Conservation (phyloP, 371 early-diverging fungal genomes). For the Rhizopus stolonifer region DNA sequence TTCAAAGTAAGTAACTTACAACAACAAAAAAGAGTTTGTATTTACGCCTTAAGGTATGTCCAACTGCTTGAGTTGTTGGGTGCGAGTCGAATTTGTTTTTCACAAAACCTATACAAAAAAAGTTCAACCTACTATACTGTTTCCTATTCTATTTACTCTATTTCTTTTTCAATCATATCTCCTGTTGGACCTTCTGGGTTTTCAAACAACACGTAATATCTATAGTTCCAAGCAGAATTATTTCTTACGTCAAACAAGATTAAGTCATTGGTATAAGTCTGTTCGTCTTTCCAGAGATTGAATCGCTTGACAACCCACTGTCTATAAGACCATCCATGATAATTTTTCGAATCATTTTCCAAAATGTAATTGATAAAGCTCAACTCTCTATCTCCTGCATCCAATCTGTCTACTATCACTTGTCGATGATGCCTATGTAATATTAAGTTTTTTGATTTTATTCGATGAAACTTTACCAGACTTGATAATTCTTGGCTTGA, state of each 20-base stretch:
- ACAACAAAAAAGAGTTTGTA: no score
- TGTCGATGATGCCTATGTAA: slow-evolving; percentile 92
- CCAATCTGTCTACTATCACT: slow-evolving; percentile 67
- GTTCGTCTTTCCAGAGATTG: slow-evolving; percentile 78
- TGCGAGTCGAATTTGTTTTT: slow-evolving; percentile 69
- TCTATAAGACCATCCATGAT: slow-evolving; percentile 94
- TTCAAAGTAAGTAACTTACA: no score
- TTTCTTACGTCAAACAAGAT: slow-evolving; percentile 86
- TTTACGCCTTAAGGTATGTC: slow-evolving; percentile 78
- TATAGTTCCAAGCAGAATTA: slow-evolving; percentile 98
- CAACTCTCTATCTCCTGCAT: slow-evolving; percentile 59
- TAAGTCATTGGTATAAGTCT: slow-evolving; percentile 66
- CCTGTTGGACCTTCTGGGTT: slow-evolving; percentile 43
- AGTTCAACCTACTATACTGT: no score
- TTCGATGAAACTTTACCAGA: slow-evolving; percentile 62
- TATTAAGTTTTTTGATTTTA: no score
- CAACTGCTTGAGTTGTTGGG: slow-evolving; percentile 92
- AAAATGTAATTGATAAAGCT: slow-evolving; percentile 70
- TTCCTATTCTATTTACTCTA: slow-evolving; percentile 47
- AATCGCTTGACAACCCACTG: slow-evolving; percentile 88
- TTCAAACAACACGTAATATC: slow-evolving; percentile 72
- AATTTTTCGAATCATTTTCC: slow-evolving; percentile 91
- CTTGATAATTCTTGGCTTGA: slow-evolving; percentile 92
- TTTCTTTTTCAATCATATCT: slow-evolving; percentile 56
- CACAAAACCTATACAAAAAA: slow-evolving; percentile 47